phyloP scores from a whole-genome alignment of 2,329 filamentous ascomycete species.

The Ophiosphaerella korrae region DNA sequence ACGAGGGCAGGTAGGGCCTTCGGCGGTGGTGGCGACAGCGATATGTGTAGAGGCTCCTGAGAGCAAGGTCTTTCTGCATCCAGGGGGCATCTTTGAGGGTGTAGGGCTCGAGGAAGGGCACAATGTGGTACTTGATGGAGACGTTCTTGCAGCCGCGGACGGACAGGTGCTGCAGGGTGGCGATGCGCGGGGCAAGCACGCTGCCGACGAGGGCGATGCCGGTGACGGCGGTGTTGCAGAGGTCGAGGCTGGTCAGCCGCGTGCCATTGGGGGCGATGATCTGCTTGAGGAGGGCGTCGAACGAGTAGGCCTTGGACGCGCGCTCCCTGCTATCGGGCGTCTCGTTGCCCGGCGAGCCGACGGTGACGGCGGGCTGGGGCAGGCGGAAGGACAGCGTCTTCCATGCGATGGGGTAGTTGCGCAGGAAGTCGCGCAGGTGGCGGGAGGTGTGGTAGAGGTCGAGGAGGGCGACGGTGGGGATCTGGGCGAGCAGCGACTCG shows the following conservation, averaged over 20 bases:
- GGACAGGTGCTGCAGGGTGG: slow-evolving; percentile 63
- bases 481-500: slow-evolving; percentile 63
- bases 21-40: slow-evolving; percentile 66
- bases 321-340: slow-evolving; percentile 49
- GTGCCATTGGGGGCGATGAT: slow-evolving; percentile 62
- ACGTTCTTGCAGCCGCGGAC: slow-evolving; percentile 69
- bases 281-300: slow-evolving; percentile 62
- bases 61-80: slow-evolving; percentile 54
- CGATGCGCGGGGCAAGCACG: slow-evolving; percentile 59
- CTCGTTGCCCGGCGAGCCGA: slow-evolving; percentile 47
- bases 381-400: slow-evolving; percentile 64
- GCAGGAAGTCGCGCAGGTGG: slow-evolving; percentile 60
- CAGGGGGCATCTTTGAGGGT: slow-evolving; percentile 49
- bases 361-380: slow-evolving; percentile 45
- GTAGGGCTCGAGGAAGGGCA: slow-evolving; percentile 59
- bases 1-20: slow-evolving; percentile 63
- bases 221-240: slow-evolving; percentile 66
- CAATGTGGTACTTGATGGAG: slow-evolving; percentile 67
- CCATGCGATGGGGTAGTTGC: slow-evolving; percentile 65
- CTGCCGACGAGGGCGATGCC: slow-evolving; percentile 61
- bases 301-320: slow-evolving; percentile 62
- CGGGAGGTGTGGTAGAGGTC: slow-evolving; percentile 63
- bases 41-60: slow-evolving; percentile 66
- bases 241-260: slow-evolving; percentile 61
- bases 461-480: slow-evolving; percentile 62